Evolutionary conservation across 208 protist genomes (phyloP), one percentile per base, ranked within the genome.

Genomic region (Trypanosoma cruzi): DNA sequence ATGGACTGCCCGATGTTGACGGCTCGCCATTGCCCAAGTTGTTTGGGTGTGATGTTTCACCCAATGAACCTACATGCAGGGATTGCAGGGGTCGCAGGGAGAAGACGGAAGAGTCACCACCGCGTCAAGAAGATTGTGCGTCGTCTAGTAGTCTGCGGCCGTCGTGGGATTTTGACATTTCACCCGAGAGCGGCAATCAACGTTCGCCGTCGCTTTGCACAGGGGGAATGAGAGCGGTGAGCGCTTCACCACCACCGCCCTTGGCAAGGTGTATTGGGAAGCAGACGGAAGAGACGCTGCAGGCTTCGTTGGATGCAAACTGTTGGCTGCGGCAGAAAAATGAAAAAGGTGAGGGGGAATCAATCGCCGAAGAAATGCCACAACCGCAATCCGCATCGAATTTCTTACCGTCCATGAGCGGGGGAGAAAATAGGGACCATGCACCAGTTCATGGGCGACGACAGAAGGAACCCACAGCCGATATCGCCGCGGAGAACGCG

Each of bases 141-240:
- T 40, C 26, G 0, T 24, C 48, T 44, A 20, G 31, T 36, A 31
- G 18, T 42, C 14, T 49, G 22, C 62, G 32, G 34, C n/a, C 31
- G 36, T 36, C 40, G 24, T 29, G 24, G 4, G 42, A 71, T 8
- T 4, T 42, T 46, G 66, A 55, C 14, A 20, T 64, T 31, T 71
- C 66, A 26, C 57, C 46, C 5, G n/a, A 18, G 24, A 71, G 66
- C 26, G 66, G 31, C 8, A 64, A 29, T 44, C 57, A 37, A n/a
- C 55, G 66, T 18, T 71, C 66, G 20, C 66, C 66, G 13, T 64
- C 57, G 24, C 24, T 49, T 31, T 64, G 40, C 22, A 14, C 37
- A n/a, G 20, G 6, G 40, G 46, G 7, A 4, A 40, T 20, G 16
- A 16, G n/a, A 44, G 4, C 28, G 24, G 20, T 52, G 36, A 40